Percentiles rank a stretch among this genome's conserved stretches.
These are phyloP conservation scores for Arthrinium phaeospermum DNA, from an alignment of 2,329 filamentous ascomycete genomes.

Conservation along the genomic window DNA sequence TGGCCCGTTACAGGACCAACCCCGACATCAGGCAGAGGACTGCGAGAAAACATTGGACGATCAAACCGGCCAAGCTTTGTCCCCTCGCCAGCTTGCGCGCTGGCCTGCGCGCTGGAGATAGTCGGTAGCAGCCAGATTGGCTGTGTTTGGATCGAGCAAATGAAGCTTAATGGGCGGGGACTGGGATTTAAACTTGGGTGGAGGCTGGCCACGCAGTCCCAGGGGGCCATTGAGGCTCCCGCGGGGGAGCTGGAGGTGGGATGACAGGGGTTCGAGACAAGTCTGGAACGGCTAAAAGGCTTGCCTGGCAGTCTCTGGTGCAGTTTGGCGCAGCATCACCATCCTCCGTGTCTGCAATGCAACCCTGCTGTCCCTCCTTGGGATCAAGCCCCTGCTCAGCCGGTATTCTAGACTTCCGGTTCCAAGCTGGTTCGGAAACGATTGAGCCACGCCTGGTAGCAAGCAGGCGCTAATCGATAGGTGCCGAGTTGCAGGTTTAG, in stretches of 20 bases:
- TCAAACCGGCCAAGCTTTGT: conserved; percentile 20
- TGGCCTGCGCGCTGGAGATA: not conserved
- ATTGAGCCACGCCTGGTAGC: conserved; percentile 17
- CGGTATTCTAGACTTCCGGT: conserved; percentile 32
- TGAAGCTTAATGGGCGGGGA: conserved; percentile 19
- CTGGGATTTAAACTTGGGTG: conserved; percentile 19
- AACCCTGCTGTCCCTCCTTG: conserved; percentile 21
- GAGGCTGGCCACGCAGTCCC: conserved; percentile 26
- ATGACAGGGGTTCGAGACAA: conserved; percentile 38
- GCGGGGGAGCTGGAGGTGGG: conserved; percentile 21
- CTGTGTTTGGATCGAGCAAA: conserved; percentile 13
- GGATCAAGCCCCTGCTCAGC: conserved; percentile 3
- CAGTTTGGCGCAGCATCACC: not conserved
- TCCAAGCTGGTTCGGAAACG: conserved; percentile 29
- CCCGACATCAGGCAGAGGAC: not conserved
- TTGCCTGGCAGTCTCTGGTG: not conserved
- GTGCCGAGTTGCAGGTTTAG: not conserved
- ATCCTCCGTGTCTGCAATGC: conserved; percentile 23
- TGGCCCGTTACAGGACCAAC: conserved; percentile 19
- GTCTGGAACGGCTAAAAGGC: conserved; percentile 32
- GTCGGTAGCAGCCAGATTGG: not conserved
- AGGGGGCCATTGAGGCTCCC: conserved; percentile 22
- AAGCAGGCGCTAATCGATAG: not conserved
- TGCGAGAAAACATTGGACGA: not conserved
- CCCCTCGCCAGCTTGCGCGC: not conserved